These are phyloP conservation scores for Wickerhamomyces xylosicus DNA, from an alignment of 805 yeast species.

Conservation along the genomic window DNA sequence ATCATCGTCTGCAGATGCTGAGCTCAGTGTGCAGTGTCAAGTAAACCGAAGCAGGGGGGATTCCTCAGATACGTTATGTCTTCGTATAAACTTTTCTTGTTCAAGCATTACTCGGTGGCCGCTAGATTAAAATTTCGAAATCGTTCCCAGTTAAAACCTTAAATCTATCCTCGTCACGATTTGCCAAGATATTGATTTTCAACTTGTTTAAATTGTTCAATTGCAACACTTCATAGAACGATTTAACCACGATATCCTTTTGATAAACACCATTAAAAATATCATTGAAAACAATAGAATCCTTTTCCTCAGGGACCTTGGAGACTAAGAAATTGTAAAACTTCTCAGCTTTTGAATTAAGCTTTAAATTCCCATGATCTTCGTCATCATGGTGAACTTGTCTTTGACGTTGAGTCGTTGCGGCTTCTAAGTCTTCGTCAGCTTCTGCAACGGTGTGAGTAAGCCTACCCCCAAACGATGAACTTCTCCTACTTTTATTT, in stretches of 20 bases:
- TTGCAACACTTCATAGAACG: slow-evolving; percentile 19
- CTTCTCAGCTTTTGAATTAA: slow-evolving; percentile 4
- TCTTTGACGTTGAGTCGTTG: not conserved
- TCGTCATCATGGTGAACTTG: slow-evolving; percentile 11
- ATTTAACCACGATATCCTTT: slow-evolving; percentile 13
- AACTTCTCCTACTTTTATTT: slow-evolving; percentile 10
- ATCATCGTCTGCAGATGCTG: too few relatives aligned
- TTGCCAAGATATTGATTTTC: slow-evolving; percentile 1
- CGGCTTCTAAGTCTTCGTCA: not conserved
- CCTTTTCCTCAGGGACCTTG: not conserved
- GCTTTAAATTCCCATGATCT: slow-evolving; percentile 5
- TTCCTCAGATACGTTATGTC: too few relatives aligned
- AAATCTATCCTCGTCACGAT: slow-evolving; percentile 1
- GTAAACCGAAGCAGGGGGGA: too few relatives aligned
- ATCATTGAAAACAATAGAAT: slow-evolving; percentile 8
- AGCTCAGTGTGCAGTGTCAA: too few relatives aligned
- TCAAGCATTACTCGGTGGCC: too few relatives aligned
- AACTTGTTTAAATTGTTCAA: slow-evolving; percentile 14
- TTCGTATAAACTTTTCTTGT: too few relatives aligned
- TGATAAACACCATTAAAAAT: slow-evolving; percentile 7
- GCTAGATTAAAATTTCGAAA: slow-evolving; percentile 3
- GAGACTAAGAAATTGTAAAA: slow-evolving; percentile 1
- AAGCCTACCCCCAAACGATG: slow-evolving; percentile 3
- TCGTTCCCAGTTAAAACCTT: slow-evolving; percentile 7
- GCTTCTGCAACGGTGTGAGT: not conserved